Base-by-base conservation (phyloP, 257 asterid species). In the Nicotiana tomentosiformis region DNA sequence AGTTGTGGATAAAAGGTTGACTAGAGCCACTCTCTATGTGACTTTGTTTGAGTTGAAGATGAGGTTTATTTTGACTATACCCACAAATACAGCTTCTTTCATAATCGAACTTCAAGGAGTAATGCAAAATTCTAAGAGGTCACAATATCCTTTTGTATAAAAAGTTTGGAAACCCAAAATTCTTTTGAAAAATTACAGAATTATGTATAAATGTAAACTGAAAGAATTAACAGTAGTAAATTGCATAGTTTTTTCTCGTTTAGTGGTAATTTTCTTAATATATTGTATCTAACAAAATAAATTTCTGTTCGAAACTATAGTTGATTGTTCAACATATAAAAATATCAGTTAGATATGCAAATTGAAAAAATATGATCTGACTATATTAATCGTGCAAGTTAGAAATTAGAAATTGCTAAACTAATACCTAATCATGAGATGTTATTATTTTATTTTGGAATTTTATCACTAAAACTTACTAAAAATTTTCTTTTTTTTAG, bases 21-120 rank as follows among this genome's bases (percentile, higher is more conserved):
- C 78, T 66, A 49, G 10, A 66, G 66, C n/a, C 83, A 66, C 66
- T 46, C 51, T 64, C 26, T 11, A 60, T 12, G 15, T n/a, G 49
- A 46, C 70, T 46, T 37, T 58, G 5, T 58, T 81, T 51, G 77
- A 17, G 78, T 43, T 72, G 18, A 32, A 72, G 29, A 39, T 72
- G 78, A 66, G 78, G 56, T 70, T 66, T 49, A 66, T 46, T 66
- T 66, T 81, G 83, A 65, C 83, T 81, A 66, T 15, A 29, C 11
- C 65, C 83, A 81, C 32, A 43, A 18, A 20, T 81, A 66, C 10
- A 7, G 14, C 33, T 7, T 23, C 35, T 32, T 56, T 33, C 29
- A n/a, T 12, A 79, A 79, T 60, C 43, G 51, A 60, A 23, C 33
- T 32, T 20, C 26, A 10, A 56, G 1, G 56, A 18, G 7, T 46